These are phyloP conservation scores for Aspergillus pseudoglaucus DNA, from an alignment of 2,329 filamentous ascomycete species.

Conservation along the genomic window DNA sequence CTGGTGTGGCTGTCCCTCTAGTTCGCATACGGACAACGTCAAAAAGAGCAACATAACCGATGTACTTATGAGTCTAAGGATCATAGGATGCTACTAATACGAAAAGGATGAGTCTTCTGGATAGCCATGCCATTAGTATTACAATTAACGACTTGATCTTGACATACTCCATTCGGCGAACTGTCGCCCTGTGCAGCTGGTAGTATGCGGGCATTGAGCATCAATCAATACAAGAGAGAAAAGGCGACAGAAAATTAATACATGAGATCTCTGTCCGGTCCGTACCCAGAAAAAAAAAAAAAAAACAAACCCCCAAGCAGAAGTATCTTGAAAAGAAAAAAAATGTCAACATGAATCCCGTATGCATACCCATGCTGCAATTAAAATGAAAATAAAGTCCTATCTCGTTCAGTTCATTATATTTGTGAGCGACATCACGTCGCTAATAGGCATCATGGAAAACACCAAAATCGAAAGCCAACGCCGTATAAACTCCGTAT, in stretches of 20 bases:
- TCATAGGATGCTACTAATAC: too few species aligned
- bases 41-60: too few species aligned
- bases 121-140: constrained; percentile 19
- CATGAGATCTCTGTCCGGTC: background rate
- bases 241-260: too few species aligned
- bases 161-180: constrained; percentile 3
- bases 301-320: background rate
- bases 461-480: background rate
- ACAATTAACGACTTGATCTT: constrained; percentile 1
- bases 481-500: background rate
- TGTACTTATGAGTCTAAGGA: too few species aligned
- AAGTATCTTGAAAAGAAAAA: background rate
- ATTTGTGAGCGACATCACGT: constrained; percentile 7
- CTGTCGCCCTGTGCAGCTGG: background rate
- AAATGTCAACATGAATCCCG: background rate
- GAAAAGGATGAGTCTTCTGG: too few species aligned
- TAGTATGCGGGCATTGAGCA: background rate
- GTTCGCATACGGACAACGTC: too few species aligned
- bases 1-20: too few species aligned
- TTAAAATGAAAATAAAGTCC: background rate
- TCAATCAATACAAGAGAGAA: background rate
- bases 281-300: background rate
- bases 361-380: background rate
- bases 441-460: constrained; percentile 3
- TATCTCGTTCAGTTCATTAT: constrained; percentile 19